These are phyloP conservation scores for Vickermania spadyakhi DNA, from an alignment of 208 protist genomes.

Conservation along the genomic window DNA sequence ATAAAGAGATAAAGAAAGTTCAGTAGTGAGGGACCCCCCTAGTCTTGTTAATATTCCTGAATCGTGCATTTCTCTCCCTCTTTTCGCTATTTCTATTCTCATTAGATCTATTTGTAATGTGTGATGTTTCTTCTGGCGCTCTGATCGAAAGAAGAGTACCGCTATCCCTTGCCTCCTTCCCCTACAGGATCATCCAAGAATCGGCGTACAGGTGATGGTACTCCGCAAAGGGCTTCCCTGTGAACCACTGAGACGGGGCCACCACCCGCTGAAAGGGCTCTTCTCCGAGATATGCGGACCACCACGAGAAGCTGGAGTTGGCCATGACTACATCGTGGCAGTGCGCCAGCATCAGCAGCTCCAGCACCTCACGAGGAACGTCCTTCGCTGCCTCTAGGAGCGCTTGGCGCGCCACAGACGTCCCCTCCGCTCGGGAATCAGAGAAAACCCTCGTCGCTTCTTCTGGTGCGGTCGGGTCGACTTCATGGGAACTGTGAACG, in stretches of 20 bases:
- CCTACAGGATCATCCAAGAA: constrained; percentile 59
- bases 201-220: constrained; percentile 70
- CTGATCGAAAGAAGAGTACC: too few relatives aligned
- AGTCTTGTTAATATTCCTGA: too few relatives aligned
- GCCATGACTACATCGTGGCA: constrained; percentile 86
- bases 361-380: constrained; percentile 56
- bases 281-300: constrained; percentile 70
- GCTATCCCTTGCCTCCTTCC: too few relatives aligned
- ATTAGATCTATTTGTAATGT: too few relatives aligned
- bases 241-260: constrained; percentile 70
- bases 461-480: background rate
- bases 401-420: background rate
- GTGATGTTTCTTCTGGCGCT: too few relatives aligned
- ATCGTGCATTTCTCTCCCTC: too few relatives aligned
- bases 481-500: constrained; percentile 27
- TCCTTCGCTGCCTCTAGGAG: background rate
- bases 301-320: constrained; percentile 85
- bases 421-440: background rate
- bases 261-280: constrained; percentile 49
- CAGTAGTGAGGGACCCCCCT: too few relatives aligned
- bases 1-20: too few relatives aligned
- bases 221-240: constrained; percentile 55
- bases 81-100: too few relatives aligned
- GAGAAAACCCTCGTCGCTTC: background rate
- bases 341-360: constrained; percentile 68